Evolutionary conservation across 176 grass and related monocot genomes (phyloP), one percentile per base, ranked within the genome.

Genomic region (Typha latifolia): DNA sequence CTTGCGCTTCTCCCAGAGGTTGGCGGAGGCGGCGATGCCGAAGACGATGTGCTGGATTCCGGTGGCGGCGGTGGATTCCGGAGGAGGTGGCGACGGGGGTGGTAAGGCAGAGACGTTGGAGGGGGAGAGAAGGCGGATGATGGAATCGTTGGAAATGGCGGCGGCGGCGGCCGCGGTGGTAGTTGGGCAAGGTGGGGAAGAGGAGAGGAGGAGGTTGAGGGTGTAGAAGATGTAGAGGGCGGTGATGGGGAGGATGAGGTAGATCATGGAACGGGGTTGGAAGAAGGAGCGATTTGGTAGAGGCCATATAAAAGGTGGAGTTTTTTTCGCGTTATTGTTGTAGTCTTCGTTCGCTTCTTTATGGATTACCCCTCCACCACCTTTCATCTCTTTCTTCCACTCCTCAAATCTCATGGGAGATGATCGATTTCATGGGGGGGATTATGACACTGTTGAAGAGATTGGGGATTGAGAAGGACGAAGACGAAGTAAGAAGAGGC

Each of bases 11-110:
- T 81, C 86, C 94, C 89, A 99, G 69, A 99, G 85, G 63, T 90
- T 77, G 49, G 86, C 86, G 13, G 94, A 99, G n/a, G 89, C 89
- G 15, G 85, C 89, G 70, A 99, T 93, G 64, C 89, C 89, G 51
- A 99, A 93, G 43, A 99, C 81, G 66, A 99, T 71, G 72, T 99
- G 86, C 70, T 37, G 55, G 48, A 97, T 72, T 43, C 75, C 59
- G 63, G 90, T 89, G 0, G 78, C 73, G 3, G 78, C 56, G 31
- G 49, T 4, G 59, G 14, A 32, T 19, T 26, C 14, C 6, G 14
- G 78, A 78, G 47, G 86, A 81, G 77, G 67, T 49, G 77, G 86
- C 70, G 69, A 95, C 70, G 70, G 89, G 77, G 74, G 89, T 87
- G 32, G 89, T 61, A 21, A 86, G 86, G 80, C 89, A 89, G 56